phyloP scores from a whole-genome alignment of 139 green algal genomes.

The Dunaliella primolecta region DNA sequence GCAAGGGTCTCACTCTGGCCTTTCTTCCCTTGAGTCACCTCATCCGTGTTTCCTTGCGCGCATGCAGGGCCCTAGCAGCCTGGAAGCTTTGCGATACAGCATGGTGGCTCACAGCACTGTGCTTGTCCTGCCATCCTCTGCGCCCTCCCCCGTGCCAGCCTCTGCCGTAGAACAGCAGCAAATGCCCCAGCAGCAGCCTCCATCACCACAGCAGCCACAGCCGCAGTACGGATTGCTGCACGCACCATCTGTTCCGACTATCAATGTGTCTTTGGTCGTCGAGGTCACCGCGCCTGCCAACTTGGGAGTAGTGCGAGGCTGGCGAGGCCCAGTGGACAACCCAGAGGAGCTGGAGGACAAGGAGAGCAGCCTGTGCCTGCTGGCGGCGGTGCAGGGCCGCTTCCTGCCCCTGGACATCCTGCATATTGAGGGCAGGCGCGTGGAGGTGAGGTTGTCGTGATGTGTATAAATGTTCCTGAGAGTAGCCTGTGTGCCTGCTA shows the following conservation, averaged over 20 bases:
- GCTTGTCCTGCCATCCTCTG: background rate
- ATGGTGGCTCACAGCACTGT: background rate
- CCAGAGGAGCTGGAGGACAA: background rate
- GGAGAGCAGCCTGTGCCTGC: conserved; percentile 5
- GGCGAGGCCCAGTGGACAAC: background rate
- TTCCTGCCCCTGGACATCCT: background rate
- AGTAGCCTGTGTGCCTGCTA: background rate
- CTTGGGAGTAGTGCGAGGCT: conserved; percentile 12
- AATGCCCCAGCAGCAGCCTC: background rate
- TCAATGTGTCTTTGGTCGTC: background rate
- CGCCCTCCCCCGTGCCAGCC: background rate
- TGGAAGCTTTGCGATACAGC: background rate
- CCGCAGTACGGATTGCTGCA: background rate
- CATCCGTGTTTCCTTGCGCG: background rate
- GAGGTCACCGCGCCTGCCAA: background rate
- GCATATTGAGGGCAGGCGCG: background rate
- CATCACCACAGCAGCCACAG: background rate
- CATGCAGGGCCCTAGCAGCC: background rate
- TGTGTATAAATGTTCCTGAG: background rate
- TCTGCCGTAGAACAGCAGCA: background rate
- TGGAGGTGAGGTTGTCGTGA: too few relatives aligned
- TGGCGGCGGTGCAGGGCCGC: background rate
- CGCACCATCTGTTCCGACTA: background rate
- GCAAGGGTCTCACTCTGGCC: too few relatives aligned
- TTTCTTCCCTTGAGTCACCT: too few relatives aligned